Percentiles rank a stretch among this genome's conserved stretches.
phyloP scores from a whole-genome alignment of 495 filamentous ascomycete species.

The Xylaria flabelliformis region DNA sequence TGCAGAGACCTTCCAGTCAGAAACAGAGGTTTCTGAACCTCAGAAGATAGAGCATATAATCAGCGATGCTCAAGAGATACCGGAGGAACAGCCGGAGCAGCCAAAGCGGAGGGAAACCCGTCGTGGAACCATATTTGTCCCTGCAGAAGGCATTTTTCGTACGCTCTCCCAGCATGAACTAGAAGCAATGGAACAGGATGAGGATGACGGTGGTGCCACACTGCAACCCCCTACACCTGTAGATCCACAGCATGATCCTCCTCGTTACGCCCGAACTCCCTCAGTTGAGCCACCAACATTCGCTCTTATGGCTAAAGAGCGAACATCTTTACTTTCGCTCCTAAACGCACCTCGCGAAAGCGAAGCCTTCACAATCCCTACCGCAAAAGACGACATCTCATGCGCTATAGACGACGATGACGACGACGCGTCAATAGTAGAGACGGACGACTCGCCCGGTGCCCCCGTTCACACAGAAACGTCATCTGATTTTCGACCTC shows the following conservation, averaged over 20 bases:
- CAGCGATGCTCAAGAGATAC: slow-evolving; percentile 29
- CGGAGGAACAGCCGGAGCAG: slow-evolving; percentile 34
- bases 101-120: slow-evolving; percentile 37
- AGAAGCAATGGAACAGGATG: slow-evolving; percentile 36
- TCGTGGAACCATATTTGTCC: slow-evolving; percentile 54
- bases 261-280: slow-evolving; percentile 52
- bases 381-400: slow-evolving; percentile 35
- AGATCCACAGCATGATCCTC: slow-evolving; percentile 29
- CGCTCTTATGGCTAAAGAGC: slow-evolving; percentile 50
- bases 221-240: slow-evolving; percentile 40
- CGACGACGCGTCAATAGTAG: slow-evolving; percentile 23
- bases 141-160: slow-evolving; percentile 59
- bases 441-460: slow-evolving; percentile 18
- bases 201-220: slow-evolving; percentile 23
- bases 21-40: not conserved
- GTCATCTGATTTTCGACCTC: slow-evolving; percentile 34
- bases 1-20: slow-evolving; percentile 6
- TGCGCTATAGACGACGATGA: slow-evolving; percentile 19
- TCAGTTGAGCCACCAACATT: slow-evolving; percentile 59
- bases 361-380: slow-evolving; percentile 47
- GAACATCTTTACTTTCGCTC: slow-evolving; percentile 61
- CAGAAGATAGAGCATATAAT: slow-evolving; percentile 23
- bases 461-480: not conserved
- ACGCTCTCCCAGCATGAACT: slow-evolving; percentile 56
- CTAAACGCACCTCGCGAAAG: slow-evolving; percentile 55